Evolutionary conservation across 2,329 filamentous ascomycete genomes (phyloP), one percentile per base, ranked within the genome.

Genomic region (Talaromyces sp.): DNA sequence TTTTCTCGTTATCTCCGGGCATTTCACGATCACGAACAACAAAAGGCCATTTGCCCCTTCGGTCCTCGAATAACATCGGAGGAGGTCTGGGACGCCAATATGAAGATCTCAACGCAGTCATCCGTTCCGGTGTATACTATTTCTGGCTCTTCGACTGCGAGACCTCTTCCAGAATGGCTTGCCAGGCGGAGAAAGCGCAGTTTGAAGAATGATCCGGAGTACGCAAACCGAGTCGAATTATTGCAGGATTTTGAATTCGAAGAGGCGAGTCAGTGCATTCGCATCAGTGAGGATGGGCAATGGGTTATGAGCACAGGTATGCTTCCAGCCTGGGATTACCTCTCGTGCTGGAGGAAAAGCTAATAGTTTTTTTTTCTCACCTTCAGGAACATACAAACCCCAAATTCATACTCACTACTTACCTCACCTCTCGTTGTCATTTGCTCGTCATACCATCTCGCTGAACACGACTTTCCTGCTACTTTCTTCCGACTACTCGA

Each of bases 231-330:
- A 69, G 89, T 99, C 71, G 95, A 99, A 78, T 84, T 99, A 65
- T 85, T 99, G 43, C 95, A 99, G 74, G 95, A 99, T 75, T 99
- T 99, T 77, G 93, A 96, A 74, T 98, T 99, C 73, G 93, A 97
- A 73, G 93, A 97, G 79, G 94, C 96, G 47, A 97, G 93, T 75
- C 87, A 89, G 70, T 97, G 94, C 75, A 87, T 99, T 68, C 87
- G 92, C 59, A 87, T 95, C 68, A 97, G 92, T 72, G 93, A 97
- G 65, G 95, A 99, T 85, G 94, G 94, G 58, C 90, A 98, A 75
- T 99, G 95, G 93, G 88, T 95, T 47, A 95, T 97, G 91, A 96
- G 91, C 73, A 96, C 93, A 61, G 93, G 92, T 81, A 87, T 66
- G 60, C 50, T 33, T 37, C 27, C 11, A 41, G 6, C 39, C 19